Evolutionary conservation across 129 eudicot species (phyloP).

Genomic region (Logfia minima): DNA sequence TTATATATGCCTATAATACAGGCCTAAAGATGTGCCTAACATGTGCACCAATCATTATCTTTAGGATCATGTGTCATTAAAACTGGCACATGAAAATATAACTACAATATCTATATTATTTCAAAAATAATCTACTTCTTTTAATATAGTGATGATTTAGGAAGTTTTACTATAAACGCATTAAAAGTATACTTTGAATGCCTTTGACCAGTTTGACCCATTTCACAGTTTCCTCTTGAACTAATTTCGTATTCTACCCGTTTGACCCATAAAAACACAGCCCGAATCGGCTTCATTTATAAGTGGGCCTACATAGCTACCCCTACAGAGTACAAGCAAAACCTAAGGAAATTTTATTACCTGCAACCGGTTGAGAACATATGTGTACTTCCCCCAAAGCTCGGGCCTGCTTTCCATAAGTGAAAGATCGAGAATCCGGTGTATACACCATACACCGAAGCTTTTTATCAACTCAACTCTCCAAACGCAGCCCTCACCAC

Average conservation of each 20-base stretch:
- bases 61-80: no score
- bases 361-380: conserved; percentile 93
- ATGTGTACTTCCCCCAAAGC: conserved; percentile 95
- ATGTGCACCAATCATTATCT: no score
- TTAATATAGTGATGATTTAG: neutral
- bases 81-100: neutral
- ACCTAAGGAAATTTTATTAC: conserved; percentile 25
- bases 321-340: neutral
- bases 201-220: neutral
- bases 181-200: neutral
- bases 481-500: conserved; percentile 94
- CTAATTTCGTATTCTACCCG: neutral
- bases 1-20: no score
- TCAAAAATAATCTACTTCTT: neutral
- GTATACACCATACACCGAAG: conserved; percentile 96
- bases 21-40: no score
- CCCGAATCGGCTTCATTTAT: neutral
- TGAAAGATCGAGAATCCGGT: conserved; percentile 82
- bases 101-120: neutral
- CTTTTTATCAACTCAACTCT: conserved; percentile 68
- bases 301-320: neutral
- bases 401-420: conserved; percentile 98
- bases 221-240: neutral
- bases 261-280: neutral
- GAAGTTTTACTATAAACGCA: neutral